These are phyloP conservation scores for Fraxinus ornus DNA, from an alignment of 305 asterid genomes.

Conservation along the genomic window DNA sequence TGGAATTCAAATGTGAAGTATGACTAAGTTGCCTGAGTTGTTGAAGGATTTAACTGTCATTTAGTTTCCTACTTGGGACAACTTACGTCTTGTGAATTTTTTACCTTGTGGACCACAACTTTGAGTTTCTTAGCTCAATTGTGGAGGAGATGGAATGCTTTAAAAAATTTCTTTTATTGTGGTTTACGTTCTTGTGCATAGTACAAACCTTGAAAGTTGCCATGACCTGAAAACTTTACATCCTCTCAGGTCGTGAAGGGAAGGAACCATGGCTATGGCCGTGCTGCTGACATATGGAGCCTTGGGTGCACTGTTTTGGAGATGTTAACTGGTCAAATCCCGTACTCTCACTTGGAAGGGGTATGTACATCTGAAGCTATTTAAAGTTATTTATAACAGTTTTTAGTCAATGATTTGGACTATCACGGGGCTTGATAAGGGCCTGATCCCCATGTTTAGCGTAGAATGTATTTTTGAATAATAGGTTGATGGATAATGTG, in stretches of 20 bases:
- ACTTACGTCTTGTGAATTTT: not conserved
- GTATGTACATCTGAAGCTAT: slow-evolving; percentile 38
- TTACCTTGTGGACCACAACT: not conserved
- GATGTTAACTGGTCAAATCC: slow-evolving; percentile 86
- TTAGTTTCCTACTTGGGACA: not conserved
- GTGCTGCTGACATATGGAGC: slow-evolving; percentile 94
- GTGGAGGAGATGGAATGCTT: not conserved
- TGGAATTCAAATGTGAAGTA: not conserved
- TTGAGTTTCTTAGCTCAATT: not conserved
- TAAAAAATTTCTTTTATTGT: not conserved
- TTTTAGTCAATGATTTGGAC: not conserved
- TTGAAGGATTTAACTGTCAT: not conserved
- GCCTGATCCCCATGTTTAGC: too few species aligned
- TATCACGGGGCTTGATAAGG: not conserved
- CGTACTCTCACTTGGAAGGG: slow-evolving; percentile 83
- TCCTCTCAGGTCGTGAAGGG: slow-evolving; percentile 70
- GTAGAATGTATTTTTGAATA: too few species aligned
- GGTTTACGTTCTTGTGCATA: not conserved
- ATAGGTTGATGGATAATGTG: too few species aligned
- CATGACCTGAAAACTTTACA: slow-evolving; percentile 20
- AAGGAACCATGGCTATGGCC: slow-evolving; percentile 77
- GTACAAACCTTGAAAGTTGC: slow-evolving; percentile 10
- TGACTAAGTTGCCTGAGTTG: not conserved
- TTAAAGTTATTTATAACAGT: not conserved
- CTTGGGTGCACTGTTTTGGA: slow-evolving; percentile 97